Evolutionary conservation across 129 eudicot species (phyloP).

Genomic region (Artemisia argyi): DNA sequence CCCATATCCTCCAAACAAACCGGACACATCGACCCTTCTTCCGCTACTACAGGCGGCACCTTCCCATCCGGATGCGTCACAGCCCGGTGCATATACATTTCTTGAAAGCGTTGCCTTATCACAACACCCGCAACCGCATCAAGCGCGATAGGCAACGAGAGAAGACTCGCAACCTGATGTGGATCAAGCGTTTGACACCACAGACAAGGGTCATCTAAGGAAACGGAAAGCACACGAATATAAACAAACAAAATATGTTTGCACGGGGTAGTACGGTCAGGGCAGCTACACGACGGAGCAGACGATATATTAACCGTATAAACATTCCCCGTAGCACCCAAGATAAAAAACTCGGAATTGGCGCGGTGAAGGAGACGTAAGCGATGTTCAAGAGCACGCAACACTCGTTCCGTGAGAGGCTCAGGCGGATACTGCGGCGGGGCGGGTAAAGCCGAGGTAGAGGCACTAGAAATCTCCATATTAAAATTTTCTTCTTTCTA

Average conservation of each 20-base stretch:
- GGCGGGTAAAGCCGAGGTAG: slow-evolving; percentile 41
- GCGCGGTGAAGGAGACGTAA: slow-evolving; percentile 87
- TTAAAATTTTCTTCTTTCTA: not conserved
- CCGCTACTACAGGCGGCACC: slow-evolving; percentile 27
- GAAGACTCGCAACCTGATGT: slow-evolving; percentile 56
- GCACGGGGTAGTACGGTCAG: slow-evolving; percentile 87
- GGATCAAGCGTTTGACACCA: slow-evolving; percentile 60
- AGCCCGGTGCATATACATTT: slow-evolving; percentile 35
- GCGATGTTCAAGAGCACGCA: slow-evolving; percentile 65
- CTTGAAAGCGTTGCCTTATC: slow-evolving; percentile 61
- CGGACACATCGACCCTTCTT: slow-evolving; percentile 59
- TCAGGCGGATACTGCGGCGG: slow-evolving; percentile 37
- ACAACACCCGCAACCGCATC: slow-evolving; percentile 47
- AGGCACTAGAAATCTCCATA: slow-evolving; percentile 26
- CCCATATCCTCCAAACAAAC: slow-evolving; percentile 86
- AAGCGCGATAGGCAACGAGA: slow-evolving; percentile 40
- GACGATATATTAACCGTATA: slow-evolving; percentile 71
- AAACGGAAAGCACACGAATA: slow-evolving; percentile 59
- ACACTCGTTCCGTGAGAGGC: slow-evolving; percentile 61
- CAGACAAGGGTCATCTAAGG: slow-evolving; percentile 64
- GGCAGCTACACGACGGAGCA: slow-evolving; percentile 75
- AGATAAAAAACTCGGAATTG: slow-evolving; percentile 56
- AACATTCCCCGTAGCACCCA: slow-evolving; percentile 94
- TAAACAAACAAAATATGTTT: slow-evolving; percentile 83
- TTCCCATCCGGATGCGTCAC: slow-evolving; percentile 25